phyloP scores from a whole-genome alignment of 148 eudicot genomes.

The Silene conica region DNA sequence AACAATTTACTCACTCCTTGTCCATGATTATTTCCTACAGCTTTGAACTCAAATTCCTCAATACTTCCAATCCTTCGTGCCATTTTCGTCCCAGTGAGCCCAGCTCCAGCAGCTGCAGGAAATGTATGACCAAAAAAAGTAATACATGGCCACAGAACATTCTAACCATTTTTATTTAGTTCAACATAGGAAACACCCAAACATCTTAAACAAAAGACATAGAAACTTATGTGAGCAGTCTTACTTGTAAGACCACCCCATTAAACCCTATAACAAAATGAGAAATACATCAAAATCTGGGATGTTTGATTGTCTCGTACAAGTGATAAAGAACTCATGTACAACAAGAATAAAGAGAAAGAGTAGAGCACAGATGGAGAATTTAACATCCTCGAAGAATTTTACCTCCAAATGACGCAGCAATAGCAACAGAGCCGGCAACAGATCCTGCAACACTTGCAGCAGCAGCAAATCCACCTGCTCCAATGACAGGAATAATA shows the following conservation, averaged over 20 bases:
- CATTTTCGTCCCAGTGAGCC: constrained; percentile 90
- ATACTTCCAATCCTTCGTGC: constrained; percentile 88
- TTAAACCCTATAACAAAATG: background rate
- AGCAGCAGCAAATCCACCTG: constrained; percentile 94
- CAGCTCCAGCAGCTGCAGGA: constrained; percentile 91
- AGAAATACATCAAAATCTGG: background rate
- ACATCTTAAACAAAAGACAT: background rate
- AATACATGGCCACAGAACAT: background rate
- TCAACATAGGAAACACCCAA: background rate
- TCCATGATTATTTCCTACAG: constrained; percentile 78
- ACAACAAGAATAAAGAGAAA: background rate
- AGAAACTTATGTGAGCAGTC: too few relatives aligned
- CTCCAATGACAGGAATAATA: constrained; percentile 83
- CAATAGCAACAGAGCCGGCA: constrained; percentile 98
- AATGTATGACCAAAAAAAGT: constrained; percentile 9
- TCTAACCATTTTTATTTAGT: background rate
- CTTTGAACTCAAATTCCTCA: constrained; percentile 93
- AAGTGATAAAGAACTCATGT: background rate
- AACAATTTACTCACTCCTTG: constrained; percentile 76
- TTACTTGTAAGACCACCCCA: too few relatives aligned
- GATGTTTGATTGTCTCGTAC: background rate
- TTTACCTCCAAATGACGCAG: constrained; percentile 98
- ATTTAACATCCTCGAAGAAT: background rate
- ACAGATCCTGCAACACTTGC: constrained; percentile 96
- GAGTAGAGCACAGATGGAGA: background rate